Conservation (phyloP, 208 protist genomes). For the Leishmania arabica region DNA sequence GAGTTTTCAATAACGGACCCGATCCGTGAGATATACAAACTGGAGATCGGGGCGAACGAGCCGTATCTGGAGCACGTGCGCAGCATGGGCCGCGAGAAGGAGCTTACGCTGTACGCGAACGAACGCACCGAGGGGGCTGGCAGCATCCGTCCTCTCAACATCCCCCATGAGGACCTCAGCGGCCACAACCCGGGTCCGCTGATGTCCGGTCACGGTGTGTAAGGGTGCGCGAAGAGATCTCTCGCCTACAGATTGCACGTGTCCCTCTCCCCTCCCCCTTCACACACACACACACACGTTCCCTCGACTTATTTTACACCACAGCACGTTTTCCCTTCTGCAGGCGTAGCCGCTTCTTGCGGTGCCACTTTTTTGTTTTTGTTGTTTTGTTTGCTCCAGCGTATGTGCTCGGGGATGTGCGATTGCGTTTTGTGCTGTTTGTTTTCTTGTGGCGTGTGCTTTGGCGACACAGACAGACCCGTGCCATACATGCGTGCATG, state of each 20-base stretch:
- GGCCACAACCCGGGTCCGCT: conserved; percentile 68
- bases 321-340: neutral
- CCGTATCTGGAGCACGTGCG: conserved; percentile 83
- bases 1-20: conserved; percentile 70
- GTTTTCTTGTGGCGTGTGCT: neutral
- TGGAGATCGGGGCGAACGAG: conserved; percentile 72
- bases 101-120: conserved; percentile 48
- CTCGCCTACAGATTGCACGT: neutral
- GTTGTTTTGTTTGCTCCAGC: neutral
- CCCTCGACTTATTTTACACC: neutral
- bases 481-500: neutral
- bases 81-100: conserved; percentile 70
- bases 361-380: neutral
- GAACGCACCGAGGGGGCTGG: conserved; percentile 53
- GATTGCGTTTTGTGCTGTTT: neutral
- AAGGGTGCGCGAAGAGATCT: neutral
- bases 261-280: neutral
- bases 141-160: conserved; percentile 53
- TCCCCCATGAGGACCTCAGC: conserved; percentile 57
- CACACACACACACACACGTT: neutral
- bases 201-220: conserved; percentile 30
- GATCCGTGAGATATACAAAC: conserved; percentile 66
- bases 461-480: neutral
- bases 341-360: neutral
- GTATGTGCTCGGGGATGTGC: neutral